Evolutionary conservation across 2,329 filamentous ascomycete species (phyloP), one percentile per base, ranked within the genome.

Genomic region (Fusarium compactum): DNA sequence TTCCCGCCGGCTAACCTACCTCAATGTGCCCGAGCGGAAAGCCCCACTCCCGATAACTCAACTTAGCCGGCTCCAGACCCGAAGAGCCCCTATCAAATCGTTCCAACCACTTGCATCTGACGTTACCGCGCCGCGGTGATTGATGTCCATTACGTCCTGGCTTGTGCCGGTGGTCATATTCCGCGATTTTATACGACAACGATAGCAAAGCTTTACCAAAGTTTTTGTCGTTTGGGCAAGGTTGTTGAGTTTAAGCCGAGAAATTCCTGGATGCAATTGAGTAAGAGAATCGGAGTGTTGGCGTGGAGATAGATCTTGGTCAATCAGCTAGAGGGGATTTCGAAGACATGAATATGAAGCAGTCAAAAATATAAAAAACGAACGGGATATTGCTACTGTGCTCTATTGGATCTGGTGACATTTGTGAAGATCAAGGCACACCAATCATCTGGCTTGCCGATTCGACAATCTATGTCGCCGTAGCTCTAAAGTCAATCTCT

Each of bases 101-200:
- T 65, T 50, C 60, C 54, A 60, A 62, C 50, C 40, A 47, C 45
- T 50, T 50, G 12, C 24, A 24, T 52, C 30, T 55, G 47, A 46
- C 48, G 25, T 51, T 55, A 30, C 62, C 38, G 46, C 40, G 41
- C 62, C 24, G 44, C 72, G 72, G 72, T 74, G 66, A 75, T 74
- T 74, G 72, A 74, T 74, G 69, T 74, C 72, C 72, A 74, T 64
- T 63, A 72, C 56, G 65, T 72, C 44, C 48, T 58, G 25, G 38
- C 46, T 62, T 27, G 20, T 27, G 18, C 38, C 72, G 68, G 72
- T 62, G 46, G 38, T 65, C 20, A 57, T 66, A 52, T 69, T 74
- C 72, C 72, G 71, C 63, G 48, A 51, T 60, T 54, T 64, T 29
- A 53, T 66, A 65, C 69, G 65, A 67, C n/a, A 34, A 50, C 24